phyloP scores from a whole-genome alignment of 176 grass and related monocot species.

The Puya raimondii region DNA sequence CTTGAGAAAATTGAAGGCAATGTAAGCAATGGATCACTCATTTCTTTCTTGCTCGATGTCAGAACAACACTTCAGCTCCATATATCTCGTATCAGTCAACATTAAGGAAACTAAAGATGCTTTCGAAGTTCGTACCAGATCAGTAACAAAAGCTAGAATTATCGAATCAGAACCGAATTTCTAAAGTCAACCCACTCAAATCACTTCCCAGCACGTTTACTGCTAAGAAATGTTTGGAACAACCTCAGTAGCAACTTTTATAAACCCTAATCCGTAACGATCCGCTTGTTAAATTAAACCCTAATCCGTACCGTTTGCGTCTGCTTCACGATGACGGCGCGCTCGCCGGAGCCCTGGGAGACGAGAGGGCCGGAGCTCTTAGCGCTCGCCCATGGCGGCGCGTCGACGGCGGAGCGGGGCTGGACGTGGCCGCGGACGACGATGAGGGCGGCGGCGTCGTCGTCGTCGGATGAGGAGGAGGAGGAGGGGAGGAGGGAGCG shows the following conservation, averaged over 20 bases:
- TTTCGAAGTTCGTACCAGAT: too few relatives aligned
- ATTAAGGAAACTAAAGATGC: not conserved
- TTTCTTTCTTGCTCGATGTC: not conserved
- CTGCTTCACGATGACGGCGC: slow-evolving; percentile 41
- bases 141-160: too few relatives aligned
- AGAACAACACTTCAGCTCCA: not conserved
- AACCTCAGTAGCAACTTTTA: not conserved
- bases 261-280: not conserved
- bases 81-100: not conserved
- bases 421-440: slow-evolving; percentile 61
- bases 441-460: slow-evolving; percentile 16
- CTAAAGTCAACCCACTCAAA: not conserved
- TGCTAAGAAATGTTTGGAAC: not conserved
- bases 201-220: too few relatives aligned
- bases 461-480: not conserved
- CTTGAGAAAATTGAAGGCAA: too few relatives aligned
- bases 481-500: slow-evolving; percentile 35
- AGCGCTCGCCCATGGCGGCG: not conserved
- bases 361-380: slow-evolving; percentile 25
- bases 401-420: slow-evolving; percentile 13
- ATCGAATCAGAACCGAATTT: not conserved
- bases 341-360: slow-evolving; percentile 43
- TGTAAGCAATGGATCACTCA: not conserved
- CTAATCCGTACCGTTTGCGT: slow-evolving; percentile 52
- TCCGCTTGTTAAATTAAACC: slow-evolving; percentile 18